phyloP scores from a whole-genome alignment of 805 yeast genomes.

The Kodamaea fukazawae region DNA sequence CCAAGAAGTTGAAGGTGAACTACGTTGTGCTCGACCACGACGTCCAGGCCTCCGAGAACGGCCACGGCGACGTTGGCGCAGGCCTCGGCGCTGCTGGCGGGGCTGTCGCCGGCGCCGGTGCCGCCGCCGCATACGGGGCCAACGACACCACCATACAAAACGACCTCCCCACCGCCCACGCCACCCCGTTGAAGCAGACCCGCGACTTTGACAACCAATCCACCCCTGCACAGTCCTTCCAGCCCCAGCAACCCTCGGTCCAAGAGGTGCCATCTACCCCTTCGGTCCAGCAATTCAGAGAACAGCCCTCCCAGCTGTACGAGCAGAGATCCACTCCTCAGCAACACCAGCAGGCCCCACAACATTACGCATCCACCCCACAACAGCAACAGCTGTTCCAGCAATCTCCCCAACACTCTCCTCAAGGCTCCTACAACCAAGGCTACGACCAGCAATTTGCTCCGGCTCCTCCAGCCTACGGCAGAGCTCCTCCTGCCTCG shows the following conservation, averaged over 20 bases:
- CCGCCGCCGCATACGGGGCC: slow-evolving; percentile 13
- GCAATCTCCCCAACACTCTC: slow-evolving; percentile 9
- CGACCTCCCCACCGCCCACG: slow-evolving; percentile 13
- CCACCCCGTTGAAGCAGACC: slow-evolving; percentile 12
- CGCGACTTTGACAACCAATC: slow-evolving; percentile 5
- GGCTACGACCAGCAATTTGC: slow-evolving; percentile 9
- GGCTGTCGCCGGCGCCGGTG: slow-evolving; percentile 15
- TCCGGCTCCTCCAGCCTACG: slow-evolving; percentile 7
- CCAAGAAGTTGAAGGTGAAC: slow-evolving; percentile 67
- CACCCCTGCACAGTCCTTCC: slow-evolving; percentile 6
- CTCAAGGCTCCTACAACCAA: slow-evolving; percentile 4
- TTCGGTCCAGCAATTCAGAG: slow-evolving; percentile 5
- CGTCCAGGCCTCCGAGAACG: slow-evolving; percentile 14
- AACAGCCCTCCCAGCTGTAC: slow-evolving; percentile 6
- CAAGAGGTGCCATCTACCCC: slow-evolving; percentile 11
- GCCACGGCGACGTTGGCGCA: slow-evolving; percentile 20
- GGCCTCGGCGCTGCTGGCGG: slow-evolving; percentile 14
- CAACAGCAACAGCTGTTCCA: slow-evolving; percentile 9
- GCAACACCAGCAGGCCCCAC: slow-evolving; percentile 4
- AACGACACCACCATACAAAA: slow-evolving; percentile 11
- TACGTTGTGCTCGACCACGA: slow-evolving; percentile 39
- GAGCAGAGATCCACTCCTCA: slow-evolving; percentile 6
- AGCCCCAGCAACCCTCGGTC: slow-evolving; percentile 8
- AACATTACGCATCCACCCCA: slow-evolving; percentile 9
- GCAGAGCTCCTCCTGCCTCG: slow-evolving; percentile 23